phyloP scores from a whole-genome alignment of 306 rosid species.

The Dryas drummondii region DNA sequence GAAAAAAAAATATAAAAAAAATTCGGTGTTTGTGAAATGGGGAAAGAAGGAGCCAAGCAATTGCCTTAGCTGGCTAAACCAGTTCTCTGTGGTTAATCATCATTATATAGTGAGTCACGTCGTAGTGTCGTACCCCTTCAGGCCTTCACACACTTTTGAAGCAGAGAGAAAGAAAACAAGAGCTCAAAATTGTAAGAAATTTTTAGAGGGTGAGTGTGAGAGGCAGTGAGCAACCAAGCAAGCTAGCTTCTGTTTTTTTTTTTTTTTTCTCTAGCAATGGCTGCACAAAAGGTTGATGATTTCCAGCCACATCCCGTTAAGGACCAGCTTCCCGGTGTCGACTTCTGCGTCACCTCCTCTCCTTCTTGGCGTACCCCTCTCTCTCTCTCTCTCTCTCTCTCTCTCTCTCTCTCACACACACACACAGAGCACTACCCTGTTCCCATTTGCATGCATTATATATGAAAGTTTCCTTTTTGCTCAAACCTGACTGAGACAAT shows the following conservation, averaged over 20 bases:
- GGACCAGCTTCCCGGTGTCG: constrained; percentile 83
- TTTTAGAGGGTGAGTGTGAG: neutral
- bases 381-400: constrained; percentile 3
- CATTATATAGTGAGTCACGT: too few species aligned
- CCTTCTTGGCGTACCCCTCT: constrained; percentile 68
- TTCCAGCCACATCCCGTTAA: constrained; percentile 70
- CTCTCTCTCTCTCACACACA: neutral
- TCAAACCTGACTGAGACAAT: neutral
- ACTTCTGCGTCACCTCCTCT: constrained; percentile 67
- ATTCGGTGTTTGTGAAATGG: too few species aligned
- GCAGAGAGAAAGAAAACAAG: too few species aligned
- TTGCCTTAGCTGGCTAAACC: too few species aligned
- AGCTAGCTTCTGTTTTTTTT: neutral
- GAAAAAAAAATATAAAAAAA: too few species aligned
- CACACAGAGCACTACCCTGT: constrained; percentile 7
- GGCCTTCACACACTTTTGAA: too few species aligned
- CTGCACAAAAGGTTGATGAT: constrained; percentile 47
- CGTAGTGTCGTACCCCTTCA: too few species aligned
- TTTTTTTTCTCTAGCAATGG: constrained; percentile 5
- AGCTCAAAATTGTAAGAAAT: too few species aligned
- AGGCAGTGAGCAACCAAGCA: neutral
- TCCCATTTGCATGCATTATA: neutral
- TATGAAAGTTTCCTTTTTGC: neutral
- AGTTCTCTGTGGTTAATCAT: too few species aligned
- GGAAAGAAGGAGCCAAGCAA: too few species aligned